Conservation (phyloP, 2,329 filamentous ascomycete genomes). For the Chaetothyriales sp. region DNA sequence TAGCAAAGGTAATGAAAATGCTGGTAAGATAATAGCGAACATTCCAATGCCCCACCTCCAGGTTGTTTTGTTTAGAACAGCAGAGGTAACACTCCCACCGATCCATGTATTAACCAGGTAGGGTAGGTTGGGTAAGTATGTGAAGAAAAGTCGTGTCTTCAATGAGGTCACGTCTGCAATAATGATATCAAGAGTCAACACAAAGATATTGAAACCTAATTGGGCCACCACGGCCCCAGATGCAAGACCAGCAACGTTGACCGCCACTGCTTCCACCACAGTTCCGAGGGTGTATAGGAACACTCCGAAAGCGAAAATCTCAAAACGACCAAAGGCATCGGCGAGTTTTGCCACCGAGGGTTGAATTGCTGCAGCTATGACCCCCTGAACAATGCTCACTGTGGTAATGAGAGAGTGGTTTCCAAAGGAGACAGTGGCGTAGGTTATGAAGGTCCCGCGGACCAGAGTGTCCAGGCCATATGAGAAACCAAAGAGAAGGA, state of each 20-base stretch:
- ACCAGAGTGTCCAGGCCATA: not conserved
- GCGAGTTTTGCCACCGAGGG: conserved; percentile 30
- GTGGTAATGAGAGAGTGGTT: not conserved
- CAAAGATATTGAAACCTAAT: conserved; percentile 27
- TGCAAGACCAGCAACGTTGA: conserved; percentile 24
- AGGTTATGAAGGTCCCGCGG: not conserved
- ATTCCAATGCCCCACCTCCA: conserved; percentile 33
- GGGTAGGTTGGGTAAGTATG: conserved; percentile 26
- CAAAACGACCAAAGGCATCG: conserved; percentile 28
- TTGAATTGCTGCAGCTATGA: conserved; percentile 28
- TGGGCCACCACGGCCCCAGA: conserved; percentile 26
- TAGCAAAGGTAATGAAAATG: conserved; percentile 15
- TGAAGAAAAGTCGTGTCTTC: conserved; percentile 27
- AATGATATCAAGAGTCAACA: conserved; percentile 25
- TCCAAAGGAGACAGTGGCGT: not conserved
- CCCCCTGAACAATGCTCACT: conserved; percentile 21
- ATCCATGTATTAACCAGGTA: conserved; percentile 29
- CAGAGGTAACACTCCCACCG: conserved; percentile 27
- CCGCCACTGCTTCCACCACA: conserved; percentile 24
- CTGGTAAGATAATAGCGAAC: conserved; percentile 29
- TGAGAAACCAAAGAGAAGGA: not conserved
- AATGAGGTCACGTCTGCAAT: conserved; percentile 29
- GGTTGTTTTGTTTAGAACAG: conserved; percentile 26
- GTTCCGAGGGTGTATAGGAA: conserved; percentile 25
- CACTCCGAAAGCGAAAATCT: conserved; percentile 20